Base-by-base conservation (phyloP, 257 asterid genomes). In the Eustoma russellianum region DNA sequence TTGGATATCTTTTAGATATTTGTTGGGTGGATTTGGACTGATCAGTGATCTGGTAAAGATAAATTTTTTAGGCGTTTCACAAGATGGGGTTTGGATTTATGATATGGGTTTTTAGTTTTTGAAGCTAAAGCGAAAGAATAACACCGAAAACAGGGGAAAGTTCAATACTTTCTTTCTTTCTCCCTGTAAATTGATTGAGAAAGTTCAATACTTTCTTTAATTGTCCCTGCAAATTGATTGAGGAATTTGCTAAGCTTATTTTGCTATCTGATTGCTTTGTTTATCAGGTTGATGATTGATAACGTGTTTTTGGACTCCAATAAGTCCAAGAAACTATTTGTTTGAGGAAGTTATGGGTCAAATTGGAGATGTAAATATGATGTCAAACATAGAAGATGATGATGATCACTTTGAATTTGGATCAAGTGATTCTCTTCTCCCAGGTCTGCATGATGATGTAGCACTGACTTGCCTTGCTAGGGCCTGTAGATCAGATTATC, bases 361-460 rank as follows among this genome's bases (percentile, higher is more conserved):
- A 38, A 7, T 7, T 11, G 50, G 60, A 34, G 81, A 56, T 66
- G 55, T 58, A 60, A 74, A 51, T 51, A 57, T 48, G 62, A 64
- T 72, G 51, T 66, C 66, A 28, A 66, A 50, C 60, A 76, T 67
- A 62, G 75, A 60, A 72, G 77, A 56, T 18, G 84, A 68, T 65
- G 79, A 70, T 74, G 78, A 63, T 61, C 72, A 52, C 61, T 55
- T 35, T 63, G 53, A 57, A 52, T 57, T 60, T 50, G 67, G 80
- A 71, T 74, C 82, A 73, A 68, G 64, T 62, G 78, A 82, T 66
- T 74, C 77, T 59, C 72, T 74, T 65, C 81, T 85, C 68, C 84
- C 86, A 33, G 93, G 95, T 57, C 70, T 85, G 69, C 73, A 70
- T 52, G 88, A 82, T 68, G 95, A 82, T 28, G 86, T 82, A 35